Evolutionary conservation across 352 stramenopile genomes (phyloP), one percentile per base, ranked within the genome.

Genomic region (Halophytophthora batemanensis): DNA sequence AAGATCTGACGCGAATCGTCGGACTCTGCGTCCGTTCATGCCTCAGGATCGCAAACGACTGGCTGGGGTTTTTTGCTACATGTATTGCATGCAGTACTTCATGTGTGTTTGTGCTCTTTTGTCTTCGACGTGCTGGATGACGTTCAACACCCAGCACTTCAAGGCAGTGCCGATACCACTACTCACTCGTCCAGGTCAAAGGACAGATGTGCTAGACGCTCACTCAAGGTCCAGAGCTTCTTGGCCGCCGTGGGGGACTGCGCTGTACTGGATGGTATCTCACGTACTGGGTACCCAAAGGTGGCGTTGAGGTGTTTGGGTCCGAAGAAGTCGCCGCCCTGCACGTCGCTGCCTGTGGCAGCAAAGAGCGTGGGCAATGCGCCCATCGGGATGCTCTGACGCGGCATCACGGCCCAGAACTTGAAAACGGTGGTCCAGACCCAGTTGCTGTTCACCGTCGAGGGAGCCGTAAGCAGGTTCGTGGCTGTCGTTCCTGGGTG

Each of bases 221-320:
- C 76, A 21, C 76, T 84, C 6, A 68, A 21, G 5, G 63, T 58
- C 69, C 69, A 85, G 2, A 87, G 56, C 19, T 67, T 72, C n/a
- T 34, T 40, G 6, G 56, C 61, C 22, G 64, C 54, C 17, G 50
- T 49, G 2, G 49, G 14, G 10, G 67, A 73, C 31, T 68, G 58
- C 42, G 49, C 66, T 13, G 58, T 23, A 19, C 59, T 66, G 13
- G 50, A 46, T 10, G 69, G 55, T 8, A 64, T 59, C 47, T 78
- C 59, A 23, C 51, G 60, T 14, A 47, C 28, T 1, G 71, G 73
- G 36, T 73, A 61, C 1, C 73, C 76, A 18, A 61, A 52, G 39
- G 71, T 72, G 1, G 65, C 64, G 44, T 69, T 71, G 46, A 67
- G 70, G 34, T 71, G 44, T 18, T 63, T 56, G 19, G 62, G 61